These are phyloP conservation scores for Ramichloridium luteum DNA, from an alignment of 2,329 filamentous ascomycete species.

Conservation along the genomic window DNA sequence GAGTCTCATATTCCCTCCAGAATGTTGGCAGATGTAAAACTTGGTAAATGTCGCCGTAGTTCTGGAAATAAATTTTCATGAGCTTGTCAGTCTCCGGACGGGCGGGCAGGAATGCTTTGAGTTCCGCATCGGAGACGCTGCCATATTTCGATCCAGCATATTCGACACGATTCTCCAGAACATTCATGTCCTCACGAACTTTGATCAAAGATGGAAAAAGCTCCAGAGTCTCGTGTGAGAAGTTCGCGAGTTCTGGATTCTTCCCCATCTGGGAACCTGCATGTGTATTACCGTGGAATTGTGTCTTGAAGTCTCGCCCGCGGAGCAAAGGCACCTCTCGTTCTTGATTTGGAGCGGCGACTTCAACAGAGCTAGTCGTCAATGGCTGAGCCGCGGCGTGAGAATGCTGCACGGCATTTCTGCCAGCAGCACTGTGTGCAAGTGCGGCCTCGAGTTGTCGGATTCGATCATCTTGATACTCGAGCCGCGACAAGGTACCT, in stretches of 20 bases:
- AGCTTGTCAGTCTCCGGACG: constrained; percentile 31
- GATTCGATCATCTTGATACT: constrained; percentile 18
- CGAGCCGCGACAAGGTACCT: constrained; percentile 17
- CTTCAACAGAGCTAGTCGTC: constrained; percentile 17
- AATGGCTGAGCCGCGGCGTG: constrained; percentile 13
- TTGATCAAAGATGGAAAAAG: constrained; percentile 24
- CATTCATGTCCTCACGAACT: constrained; percentile 18
- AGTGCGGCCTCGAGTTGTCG: constrained; percentile 20
- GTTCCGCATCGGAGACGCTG: constrained; percentile 21
- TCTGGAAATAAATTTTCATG: constrained; percentile 36
- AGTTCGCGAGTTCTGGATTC: constrained; percentile 18
- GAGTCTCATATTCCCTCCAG: constrained; percentile 35
- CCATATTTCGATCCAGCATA: constrained; percentile 13
- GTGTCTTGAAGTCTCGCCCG: constrained; percentile 34
- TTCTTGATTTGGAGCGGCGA: constrained; percentile 13
- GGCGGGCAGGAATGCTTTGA: constrained; percentile 27
- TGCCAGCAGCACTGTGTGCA: constrained; percentile 4
- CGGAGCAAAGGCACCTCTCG: constrained; percentile 31
- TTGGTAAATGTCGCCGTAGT: constrained; percentile 40
- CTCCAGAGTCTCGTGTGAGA: constrained; percentile 21
- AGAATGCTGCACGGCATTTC: constrained; percentile 8
- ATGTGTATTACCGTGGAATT: constrained; percentile 33
- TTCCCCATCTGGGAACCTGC: constrained; percentile 22
- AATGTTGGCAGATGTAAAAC: constrained; percentile 45
- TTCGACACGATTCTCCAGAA: constrained; percentile 14